These are phyloP conservation scores for Xylaria bambusicola DNA, from an alignment of 495 filamentous ascomycete genomes.

Conservation along the genomic window DNA sequence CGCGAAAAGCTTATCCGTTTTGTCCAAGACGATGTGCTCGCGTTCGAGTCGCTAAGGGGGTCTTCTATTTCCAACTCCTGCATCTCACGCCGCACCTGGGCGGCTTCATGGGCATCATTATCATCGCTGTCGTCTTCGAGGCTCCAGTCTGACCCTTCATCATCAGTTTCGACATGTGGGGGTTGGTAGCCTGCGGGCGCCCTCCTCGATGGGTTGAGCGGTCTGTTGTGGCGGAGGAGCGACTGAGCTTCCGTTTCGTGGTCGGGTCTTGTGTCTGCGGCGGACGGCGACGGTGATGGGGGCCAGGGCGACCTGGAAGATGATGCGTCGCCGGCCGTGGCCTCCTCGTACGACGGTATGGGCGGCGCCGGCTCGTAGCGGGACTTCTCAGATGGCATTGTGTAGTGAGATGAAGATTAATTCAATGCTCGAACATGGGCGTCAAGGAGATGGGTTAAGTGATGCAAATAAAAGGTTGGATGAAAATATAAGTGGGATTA, in stretches of 20 bases:
- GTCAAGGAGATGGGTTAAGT: not conserved
- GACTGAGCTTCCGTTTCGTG: constrained; percentile 57
- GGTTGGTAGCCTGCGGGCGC: constrained; percentile 61
- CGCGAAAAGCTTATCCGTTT: constrained; percentile 48
- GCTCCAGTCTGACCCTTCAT: constrained; percentile 44
- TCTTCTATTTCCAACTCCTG: constrained; percentile 90
- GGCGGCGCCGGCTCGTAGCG: constrained; percentile 68
- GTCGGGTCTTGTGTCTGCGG: constrained; percentile 35
- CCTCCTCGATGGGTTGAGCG: constrained; percentile 38
- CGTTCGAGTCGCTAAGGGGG: constrained; percentile 49
- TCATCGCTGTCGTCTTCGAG: constrained; percentile 40
- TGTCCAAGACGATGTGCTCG: constrained; percentile 46
- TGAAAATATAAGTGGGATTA: not conserved
- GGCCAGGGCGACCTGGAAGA: constrained; percentile 37
- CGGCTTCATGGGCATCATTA: constrained; percentile 43
- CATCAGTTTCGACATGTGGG: constrained; percentile 71
- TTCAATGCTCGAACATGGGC: constrained; percentile 8
- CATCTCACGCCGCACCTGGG: constrained; percentile 75
- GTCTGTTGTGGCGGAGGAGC: constrained; percentile 52
- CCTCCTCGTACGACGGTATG: constrained; percentile 95
- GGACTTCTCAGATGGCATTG: constrained; percentile 46
- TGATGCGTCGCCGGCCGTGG: constrained; percentile 54
- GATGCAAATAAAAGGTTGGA: not conserved
- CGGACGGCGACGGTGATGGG: constrained; percentile 29
- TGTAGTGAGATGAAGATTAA: not conserved